Conservation (phyloP, 2,329 filamentous ascomycete genomes). For the Beauveria sp. region DNA sequence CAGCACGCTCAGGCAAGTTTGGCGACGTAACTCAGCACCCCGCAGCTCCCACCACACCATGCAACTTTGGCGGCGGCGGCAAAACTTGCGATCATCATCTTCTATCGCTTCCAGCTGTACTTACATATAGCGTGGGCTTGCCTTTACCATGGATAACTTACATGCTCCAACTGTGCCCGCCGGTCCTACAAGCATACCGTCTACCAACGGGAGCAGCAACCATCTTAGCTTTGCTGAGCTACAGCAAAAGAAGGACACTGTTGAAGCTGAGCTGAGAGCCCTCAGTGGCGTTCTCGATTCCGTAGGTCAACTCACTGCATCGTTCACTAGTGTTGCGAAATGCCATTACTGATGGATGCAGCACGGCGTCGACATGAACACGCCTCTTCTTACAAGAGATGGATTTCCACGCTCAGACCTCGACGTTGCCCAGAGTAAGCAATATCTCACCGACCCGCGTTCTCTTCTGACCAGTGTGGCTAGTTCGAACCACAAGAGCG, state of each 20-base stretch:
- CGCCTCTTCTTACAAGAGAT: constrained; percentile 75
- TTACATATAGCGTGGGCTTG: not conserved
- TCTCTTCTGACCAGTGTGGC: constrained; percentile 13
- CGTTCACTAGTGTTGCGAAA: constrained; percentile 2
- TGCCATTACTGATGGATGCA: constrained; percentile 29
- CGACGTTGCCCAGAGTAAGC: constrained; percentile 84
- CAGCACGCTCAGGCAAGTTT: not conserved
- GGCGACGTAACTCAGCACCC: constrained; percentile 6
- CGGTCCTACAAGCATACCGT: constrained; percentile 60
- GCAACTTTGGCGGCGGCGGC: not conserved
- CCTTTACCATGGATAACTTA: constrained; percentile 42
- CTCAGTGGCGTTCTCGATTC: constrained; percentile 82
- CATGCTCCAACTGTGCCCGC: constrained; percentile 58
- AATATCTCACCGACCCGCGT: not conserved
- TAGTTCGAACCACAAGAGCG: constrained; percentile 86
- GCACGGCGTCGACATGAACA: constrained; percentile 93
- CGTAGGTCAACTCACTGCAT: constrained; percentile 41
- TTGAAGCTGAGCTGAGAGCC: constrained; percentile 82
- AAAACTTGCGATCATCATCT: not conserved
- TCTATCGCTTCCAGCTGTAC: not conserved
- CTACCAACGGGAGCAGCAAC: constrained; percentile 52
- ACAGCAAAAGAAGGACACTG: constrained; percentile 71
- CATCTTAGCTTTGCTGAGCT: constrained; percentile 70
- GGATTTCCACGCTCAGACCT: constrained; percentile 90
- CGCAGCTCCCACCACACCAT: not conserved